A percentile compares a stretch with the other conserved stretches of the same genome.
phyloP scores from a whole-genome alignment of 176 grass and related monocot genomes.

The Calamus simplicifolius region DNA sequence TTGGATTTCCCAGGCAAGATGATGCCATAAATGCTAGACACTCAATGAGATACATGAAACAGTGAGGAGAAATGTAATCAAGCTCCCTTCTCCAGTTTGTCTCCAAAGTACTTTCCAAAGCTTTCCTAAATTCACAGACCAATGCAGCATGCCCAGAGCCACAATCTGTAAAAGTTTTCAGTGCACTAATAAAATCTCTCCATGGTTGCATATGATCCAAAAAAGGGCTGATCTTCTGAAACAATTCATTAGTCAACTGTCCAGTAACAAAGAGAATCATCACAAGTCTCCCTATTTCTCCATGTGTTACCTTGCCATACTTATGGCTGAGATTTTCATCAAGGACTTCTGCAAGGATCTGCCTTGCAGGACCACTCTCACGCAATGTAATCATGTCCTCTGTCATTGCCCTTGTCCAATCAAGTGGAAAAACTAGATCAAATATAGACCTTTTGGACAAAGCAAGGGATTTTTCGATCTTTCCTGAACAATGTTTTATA shows the following conservation, averaged over 20 bases:
- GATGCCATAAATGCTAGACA: constrained; percentile 47
- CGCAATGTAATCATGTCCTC: constrained; percentile 25
- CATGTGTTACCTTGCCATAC: constrained; percentile 32
- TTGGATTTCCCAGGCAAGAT: constrained; percentile 11
- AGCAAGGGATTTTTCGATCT: background rate
- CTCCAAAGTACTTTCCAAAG: constrained; percentile 30
- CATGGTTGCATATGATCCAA: constrained; percentile 22
- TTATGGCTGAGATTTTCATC: background rate
- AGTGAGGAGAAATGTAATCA: constrained; percentile 51
- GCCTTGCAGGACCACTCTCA: constrained; percentile 16
- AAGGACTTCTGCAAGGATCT: no score
- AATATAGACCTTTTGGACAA: constrained; percentile 17
- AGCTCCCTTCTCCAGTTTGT: constrained; percentile 12
- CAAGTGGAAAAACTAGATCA: constrained; percentile 18
- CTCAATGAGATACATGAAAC: constrained; percentile 53
- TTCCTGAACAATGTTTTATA: background rate
- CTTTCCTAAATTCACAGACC: constrained; percentile 23
- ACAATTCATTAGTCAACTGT: constrained; percentile 14
- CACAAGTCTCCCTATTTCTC: constrained; percentile 35
- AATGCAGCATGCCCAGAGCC: constrained; percentile 29
- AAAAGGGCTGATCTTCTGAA: constrained; percentile 19
- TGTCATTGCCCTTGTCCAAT: constrained; percentile 18
- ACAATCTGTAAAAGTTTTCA: constrained; percentile 30
- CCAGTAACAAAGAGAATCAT: constrained; percentile 36
- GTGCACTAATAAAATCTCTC: constrained; percentile 30